Conservation (phyloP, 2,329 filamentous ascomycete species). For the Microdochium paspali region DNA sequence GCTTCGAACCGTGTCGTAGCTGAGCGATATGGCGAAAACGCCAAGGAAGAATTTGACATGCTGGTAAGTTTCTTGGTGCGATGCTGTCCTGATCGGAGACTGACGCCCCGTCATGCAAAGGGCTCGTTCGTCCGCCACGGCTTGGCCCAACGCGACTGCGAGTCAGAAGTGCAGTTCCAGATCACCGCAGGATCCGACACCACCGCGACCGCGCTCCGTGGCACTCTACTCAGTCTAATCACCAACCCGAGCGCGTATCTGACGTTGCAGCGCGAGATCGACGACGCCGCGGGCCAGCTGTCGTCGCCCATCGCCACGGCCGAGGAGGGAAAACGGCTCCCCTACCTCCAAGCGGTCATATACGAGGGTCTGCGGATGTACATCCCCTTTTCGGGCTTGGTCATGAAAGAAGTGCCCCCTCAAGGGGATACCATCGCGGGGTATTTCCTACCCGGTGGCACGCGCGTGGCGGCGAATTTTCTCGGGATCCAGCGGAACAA, state of each 20-base stretch:
- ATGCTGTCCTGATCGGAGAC: too few relatives aligned
- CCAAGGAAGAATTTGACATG: constrained; percentile 37
- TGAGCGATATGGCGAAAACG: constrained; percentile 30
- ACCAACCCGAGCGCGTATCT: constrained; percentile 30
- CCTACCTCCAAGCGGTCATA: constrained; percentile 24
- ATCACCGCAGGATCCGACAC: constrained; percentile 40
- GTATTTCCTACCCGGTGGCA: constrained; percentile 19
- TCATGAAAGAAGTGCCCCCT: constrained; percentile 16
- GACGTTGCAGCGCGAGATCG: constrained; percentile 33
- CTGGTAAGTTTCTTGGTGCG: too few relatives aligned
- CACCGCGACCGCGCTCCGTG: constrained; percentile 35
- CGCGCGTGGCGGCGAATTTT: constrained; percentile 19
- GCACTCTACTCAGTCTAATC: constrained; percentile 34
- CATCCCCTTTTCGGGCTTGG: constrained; percentile 19
- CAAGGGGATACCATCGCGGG: constrained; percentile 18
- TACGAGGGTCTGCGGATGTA: constrained; percentile 26
- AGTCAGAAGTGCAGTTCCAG: constrained; percentile 10
- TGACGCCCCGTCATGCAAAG: constrained; percentile 4
- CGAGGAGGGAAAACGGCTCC: constrained; percentile 15
- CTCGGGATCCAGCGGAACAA: constrained; percentile 16
- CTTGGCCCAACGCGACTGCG: constrained; percentile 6
- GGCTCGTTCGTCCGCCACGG: constrained; percentile 11
- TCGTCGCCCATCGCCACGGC: constrained; percentile 16
- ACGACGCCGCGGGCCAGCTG: constrained; percentile 14
- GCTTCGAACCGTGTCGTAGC: constrained; percentile 32